Evolutionary conservation across 345 rosid species (phyloP).

Genomic region (Aquilaria malaccensis): DNA sequence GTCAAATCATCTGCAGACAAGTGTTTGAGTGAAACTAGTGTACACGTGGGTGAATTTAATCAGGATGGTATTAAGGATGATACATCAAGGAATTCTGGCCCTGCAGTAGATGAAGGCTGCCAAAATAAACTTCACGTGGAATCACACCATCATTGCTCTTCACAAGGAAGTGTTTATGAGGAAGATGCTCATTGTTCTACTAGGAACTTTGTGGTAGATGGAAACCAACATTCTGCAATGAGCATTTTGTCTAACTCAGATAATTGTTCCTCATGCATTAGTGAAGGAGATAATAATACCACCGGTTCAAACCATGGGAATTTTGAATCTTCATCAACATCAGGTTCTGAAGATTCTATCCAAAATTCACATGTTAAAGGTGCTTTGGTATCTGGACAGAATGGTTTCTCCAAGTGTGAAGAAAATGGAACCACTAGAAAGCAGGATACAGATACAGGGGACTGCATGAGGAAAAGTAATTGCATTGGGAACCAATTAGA

Average conservation of each 20-base stretch:
- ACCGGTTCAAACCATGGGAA: constrained; percentile 56
- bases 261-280: constrained; percentile 73
- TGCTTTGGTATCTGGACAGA: constrained; percentile 20
- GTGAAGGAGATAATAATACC: constrained; percentile 70
- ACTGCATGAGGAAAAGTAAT: constrained; percentile 21
- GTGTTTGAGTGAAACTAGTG: constrained; percentile 31
- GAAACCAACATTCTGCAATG: constrained; percentile 29
- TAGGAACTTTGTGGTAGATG: constrained; percentile 12
- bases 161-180: constrained; percentile 28
- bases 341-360: constrained; percentile 68
- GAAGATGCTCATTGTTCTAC: constrained; percentile 24
- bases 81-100: constrained; percentile 16
- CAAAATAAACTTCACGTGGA: constrained; percentile 25
- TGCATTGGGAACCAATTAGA: constrained; percentile 24
- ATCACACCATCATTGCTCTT: constrained; percentile 19
- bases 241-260: constrained; percentile 61
- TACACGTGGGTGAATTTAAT: constrained; percentile 26
- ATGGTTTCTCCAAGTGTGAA: constrained; percentile 29
- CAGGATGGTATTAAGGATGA: constrained; percentile 14
- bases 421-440: constrained; percentile 25
- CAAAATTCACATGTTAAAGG: constrained; percentile 56
- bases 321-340: constrained; percentile 58
- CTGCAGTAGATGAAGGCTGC: constrained; percentile 24
- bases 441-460: constrained; percentile 20
- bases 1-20: constrained; percentile 32